Base-by-base conservation (phyloP, 169 alveolate genomes). In the Plasmodium falciparum region DNA sequence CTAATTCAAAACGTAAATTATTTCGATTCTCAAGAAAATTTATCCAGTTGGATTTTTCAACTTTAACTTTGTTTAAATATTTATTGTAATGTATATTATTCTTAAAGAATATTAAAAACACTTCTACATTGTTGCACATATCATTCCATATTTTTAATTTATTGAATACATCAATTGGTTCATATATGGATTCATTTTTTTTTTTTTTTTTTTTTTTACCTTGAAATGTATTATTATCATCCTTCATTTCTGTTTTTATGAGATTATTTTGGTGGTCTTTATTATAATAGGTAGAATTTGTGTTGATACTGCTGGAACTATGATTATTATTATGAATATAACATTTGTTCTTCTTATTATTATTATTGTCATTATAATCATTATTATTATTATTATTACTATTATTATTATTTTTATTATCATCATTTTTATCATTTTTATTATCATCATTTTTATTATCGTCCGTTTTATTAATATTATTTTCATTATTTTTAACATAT, bases 11-110 rank as follows among this genome's bases (percentile, higher is more conserved):
- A 7, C 75, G 75, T 13, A 86, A 45, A 22, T 29, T 86, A 15
- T 86, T 86, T 86, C 73, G 59, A 56, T 71, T 71, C 71, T 86
- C 88, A 11, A 86, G 56, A 20, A 86, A 86, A 11, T 56, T 70
- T 26, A 86, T 22, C 92, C 92, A 86, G 12, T 86, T 86, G 0
- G 43, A 50, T 61, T 86, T 86, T 71, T 86, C 92, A 11, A 17
- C 45, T 52, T 86, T 86, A n/a, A 86, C 56, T 26, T 72, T 74
- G 43, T 86, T 71, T 43, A 86, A 74, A 39, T 86, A 86, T 72
- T 71, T 86, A 59, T 86, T 86, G 47, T 86, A 86, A 24, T 71
- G 20, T 13, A 71, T 59, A 65, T 72, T 86, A 47, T 86, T 52
- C 26, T 86, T 86, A 54, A 71, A 72, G 56, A 86, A 86, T 15